Base-by-base conservation (phyloP, 306 rosid species). In the Lithocarpus polystachyus region DNA sequence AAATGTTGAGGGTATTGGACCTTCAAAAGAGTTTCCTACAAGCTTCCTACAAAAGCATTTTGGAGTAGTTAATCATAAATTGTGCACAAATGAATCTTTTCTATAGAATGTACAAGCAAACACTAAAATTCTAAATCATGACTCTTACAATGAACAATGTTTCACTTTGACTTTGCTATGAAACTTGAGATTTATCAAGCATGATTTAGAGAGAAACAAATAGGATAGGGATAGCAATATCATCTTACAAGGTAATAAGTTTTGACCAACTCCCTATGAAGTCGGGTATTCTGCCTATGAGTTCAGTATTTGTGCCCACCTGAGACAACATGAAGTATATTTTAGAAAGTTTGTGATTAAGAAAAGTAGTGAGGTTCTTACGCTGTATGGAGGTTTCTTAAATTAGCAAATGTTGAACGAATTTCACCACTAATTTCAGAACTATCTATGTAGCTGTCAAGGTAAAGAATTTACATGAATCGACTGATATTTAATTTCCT, bases 21-120 rank as follows among this genome's bases (percentile, higher is more conserved):
- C 91, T 79, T 84, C 77, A 45, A 94, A 92, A 72, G 93, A 86
- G 87, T 94, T 94, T 19, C 98, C 98, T 77, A 92, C 88, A 82
- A 94, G 73, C 84, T 93, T 90, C 94, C 98, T 94, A 33, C 31
- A 24, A 75, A 68, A 72, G 61, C 35, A 80, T 52, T 52, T 60
- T 82, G 10, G 71, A 71, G 64, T 69, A 43, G 43, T 22, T 60
- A 28, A 4, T 26, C 77, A 33, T 33, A 33, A 33, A 33, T 33
- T 33, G 37, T 33, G 37, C 37, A 33, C 6, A 33, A 33, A 1
- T 33, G 37, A 1, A 33, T 33, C 37, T 33, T 33, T 33, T 33
- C 1, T 1, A 5, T 29, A 29, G 33, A 29, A 29, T 29, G 33
- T 29, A 29, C 33, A 29, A 3, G 33, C 0, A 29, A 29, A 29